Base-by-base conservation (phyloP, 1,284 basidiomycete species). In the Cutaneotrichosporon sp. region DNA sequence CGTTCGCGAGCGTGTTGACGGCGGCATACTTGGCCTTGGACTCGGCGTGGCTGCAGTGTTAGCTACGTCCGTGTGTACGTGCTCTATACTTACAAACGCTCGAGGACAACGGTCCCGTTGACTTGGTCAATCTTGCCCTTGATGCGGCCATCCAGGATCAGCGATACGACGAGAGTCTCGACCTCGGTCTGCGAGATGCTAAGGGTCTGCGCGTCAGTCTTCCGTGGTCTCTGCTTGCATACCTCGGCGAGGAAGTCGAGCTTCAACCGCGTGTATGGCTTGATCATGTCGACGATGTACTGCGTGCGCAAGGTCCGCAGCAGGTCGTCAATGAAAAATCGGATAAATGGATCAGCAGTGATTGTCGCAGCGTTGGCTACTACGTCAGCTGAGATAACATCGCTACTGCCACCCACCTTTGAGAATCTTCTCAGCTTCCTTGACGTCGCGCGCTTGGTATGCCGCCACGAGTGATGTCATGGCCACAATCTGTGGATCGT, bases 391-490 rank as follows among this genome's bases (percentile, higher is more conserved):
- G 9, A 7, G 4, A 17, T 1, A 21, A 33, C 36, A n/a, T 12
- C 14, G 14, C 22, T 8, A 20, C 26, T 30, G 26, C 26, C 5
- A n/a, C 33, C 26, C 21, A 88, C 90, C 90, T 75, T 84, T 82
- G 43, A 98, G 73, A 56, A 99, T 97, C 77, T 85, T 92, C 76
- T 98, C 94, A 0, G 96, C 94, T 33, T 87, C 82, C 73, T 97
- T 92, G 1, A 98, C 93, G 68, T 98, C 94, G 57, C 93, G 83
- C 36, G 87, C 83, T 70, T 98, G 94, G 74, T 97, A 98, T 0
- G 96, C 96, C 49, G 90, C 84, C 4, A 98, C 94, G 7, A 99
- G 80, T 65, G 90, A 88, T 1, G 94, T 97, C 94, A 99, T 97
- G 1, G 96, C 93, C 47, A 87, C 88, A 67, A 99, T 98, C 72